Evolutionary conservation across 345 rosid species (phyloP).

Genomic region (Trapa bicornis): DNA sequence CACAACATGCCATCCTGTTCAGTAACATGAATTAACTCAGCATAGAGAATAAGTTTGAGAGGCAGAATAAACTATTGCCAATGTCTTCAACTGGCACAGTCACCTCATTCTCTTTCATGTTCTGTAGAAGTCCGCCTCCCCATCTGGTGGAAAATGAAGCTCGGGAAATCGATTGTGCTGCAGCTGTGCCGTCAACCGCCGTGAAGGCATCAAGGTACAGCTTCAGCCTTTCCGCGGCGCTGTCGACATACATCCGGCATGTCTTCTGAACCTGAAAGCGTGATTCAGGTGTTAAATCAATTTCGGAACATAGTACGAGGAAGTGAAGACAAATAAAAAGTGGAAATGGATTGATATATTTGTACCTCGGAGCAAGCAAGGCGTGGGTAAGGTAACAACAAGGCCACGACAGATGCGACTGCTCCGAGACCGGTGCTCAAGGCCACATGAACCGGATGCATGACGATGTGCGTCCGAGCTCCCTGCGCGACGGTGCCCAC

Average conservation of each 20-base stretch:
- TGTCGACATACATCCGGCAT: conserved; percentile 41
- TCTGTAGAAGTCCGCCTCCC: conserved; percentile 31
- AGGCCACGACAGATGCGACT: conserved; percentile 58
- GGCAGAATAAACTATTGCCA: too few relatives aligned
- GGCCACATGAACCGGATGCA: conserved; percentile 53
- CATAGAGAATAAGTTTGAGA: too few relatives aligned
- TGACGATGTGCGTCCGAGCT: conserved; percentile 22
- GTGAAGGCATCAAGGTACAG: conserved; percentile 37
- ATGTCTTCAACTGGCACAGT: background rate
- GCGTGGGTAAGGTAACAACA: conserved; percentile 58
- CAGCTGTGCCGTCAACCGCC: conserved; percentile 33
- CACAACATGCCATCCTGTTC: conserved; percentile 35
- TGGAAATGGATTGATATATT: background rate
- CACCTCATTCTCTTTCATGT: conserved; percentile 37
- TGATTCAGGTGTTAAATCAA: too few relatives aligned
- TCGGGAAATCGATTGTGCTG: conserved; percentile 27
- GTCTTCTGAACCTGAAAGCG: conserved; percentile 27
- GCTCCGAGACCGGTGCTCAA: conserved; percentile 64
- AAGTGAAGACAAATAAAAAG: too few relatives aligned
- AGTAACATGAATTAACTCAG: too few relatives aligned
- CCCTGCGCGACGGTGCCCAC: conserved; percentile 41
- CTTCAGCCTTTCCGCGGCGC: conserved; percentile 43
- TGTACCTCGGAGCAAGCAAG: conserved; percentile 53
- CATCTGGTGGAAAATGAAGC: conserved; percentile 23
- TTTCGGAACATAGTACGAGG: too few relatives aligned